Percentiles rank a stretch among this genome's conserved stretches.
These are phyloP conservation scores for Hyphodiscus sp. DNA, from an alignment of 2,329 filamentous ascomycete genomes.

Conservation along the genomic window DNA sequence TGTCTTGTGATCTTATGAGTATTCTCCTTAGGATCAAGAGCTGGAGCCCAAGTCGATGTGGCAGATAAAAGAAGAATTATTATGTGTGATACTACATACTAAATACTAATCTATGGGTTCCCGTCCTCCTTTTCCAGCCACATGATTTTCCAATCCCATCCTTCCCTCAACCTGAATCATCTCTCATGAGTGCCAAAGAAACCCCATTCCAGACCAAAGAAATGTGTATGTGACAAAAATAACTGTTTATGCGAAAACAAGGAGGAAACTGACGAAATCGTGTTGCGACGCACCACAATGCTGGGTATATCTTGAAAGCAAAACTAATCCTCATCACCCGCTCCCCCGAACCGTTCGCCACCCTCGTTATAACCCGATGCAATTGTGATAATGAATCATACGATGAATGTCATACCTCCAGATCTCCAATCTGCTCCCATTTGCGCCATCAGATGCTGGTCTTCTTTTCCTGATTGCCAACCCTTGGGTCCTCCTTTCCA, in stretches of 20 bases:
- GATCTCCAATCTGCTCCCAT: constrained; percentile 2
- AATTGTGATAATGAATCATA: neutral
- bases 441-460: constrained; percentile 11
- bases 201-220: neutral
- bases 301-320: constrained; percentile 5
- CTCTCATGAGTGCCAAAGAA: neutral
- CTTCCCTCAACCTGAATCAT: neutral
- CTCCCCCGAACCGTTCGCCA: neutral
- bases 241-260: neutral
- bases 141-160: neutral
- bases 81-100: constrained; percentile 2
- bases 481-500: constrained; percentile 11
- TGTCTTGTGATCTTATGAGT: neutral
- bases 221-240: neutral
- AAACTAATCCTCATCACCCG: neutral
- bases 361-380: neutral
- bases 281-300: constrained; percentile 1
- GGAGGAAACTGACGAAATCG: neutral
- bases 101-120: constrained; percentile 1
- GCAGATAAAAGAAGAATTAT: neutral
- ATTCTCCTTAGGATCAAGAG: neutral
- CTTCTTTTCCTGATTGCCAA: neutral
- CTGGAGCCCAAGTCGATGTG: neutral
- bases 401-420: constrained; percentile 3
- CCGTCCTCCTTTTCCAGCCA: neutral